These are phyloP conservation scores for Quercus ilex DNA, from an alignment of 306 rosid species.

Conservation along the genomic window DNA sequence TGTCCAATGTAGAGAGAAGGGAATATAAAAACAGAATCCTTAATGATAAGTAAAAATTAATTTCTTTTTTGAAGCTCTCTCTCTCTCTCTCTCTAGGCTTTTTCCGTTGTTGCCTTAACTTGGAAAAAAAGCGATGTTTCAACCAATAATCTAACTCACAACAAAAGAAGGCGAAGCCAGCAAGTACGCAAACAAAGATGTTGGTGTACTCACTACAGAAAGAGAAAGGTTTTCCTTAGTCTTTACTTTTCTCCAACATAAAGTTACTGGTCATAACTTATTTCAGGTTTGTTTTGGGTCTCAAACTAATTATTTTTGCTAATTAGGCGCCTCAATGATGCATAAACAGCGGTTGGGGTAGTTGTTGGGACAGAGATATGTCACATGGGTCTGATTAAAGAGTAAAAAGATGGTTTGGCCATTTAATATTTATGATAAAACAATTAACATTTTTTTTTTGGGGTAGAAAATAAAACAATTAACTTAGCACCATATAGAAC, in stretches of 20 bases:
- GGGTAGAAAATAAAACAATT: neutral
- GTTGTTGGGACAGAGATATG: conserved; percentile 24
- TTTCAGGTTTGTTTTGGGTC: conserved; percentile 12
- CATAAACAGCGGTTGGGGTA: conserved; percentile 25
- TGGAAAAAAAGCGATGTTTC: conserved; percentile 54
- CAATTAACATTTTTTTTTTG: neutral
- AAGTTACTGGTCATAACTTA: conserved; percentile 33
- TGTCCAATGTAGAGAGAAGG: no score
- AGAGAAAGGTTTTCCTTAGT: conserved; percentile 40
- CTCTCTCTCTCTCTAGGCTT: neutral
- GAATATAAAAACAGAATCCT: no score
- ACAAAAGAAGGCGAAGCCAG: conserved; percentile 37
- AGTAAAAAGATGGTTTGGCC: conserved; percentile 10
- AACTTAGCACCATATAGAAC: neutral
- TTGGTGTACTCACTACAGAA: conserved; percentile 28
- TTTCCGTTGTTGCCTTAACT: conserved; percentile 42
- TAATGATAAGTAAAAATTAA: no score
- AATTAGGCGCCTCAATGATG: conserved; percentile 28
- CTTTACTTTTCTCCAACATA: conserved; percentile 63
- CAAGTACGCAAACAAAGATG: conserved; percentile 23
- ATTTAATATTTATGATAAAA: neutral
- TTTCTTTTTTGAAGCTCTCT: neutral
- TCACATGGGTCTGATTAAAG: neutral
- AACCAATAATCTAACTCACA: conserved; percentile 27
- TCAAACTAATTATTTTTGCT: conserved; percentile 9